Evolutionary conservation across 2,329 filamentous ascomycete species (phyloP).

Genomic region (Sporothrix schenckii): DNA sequence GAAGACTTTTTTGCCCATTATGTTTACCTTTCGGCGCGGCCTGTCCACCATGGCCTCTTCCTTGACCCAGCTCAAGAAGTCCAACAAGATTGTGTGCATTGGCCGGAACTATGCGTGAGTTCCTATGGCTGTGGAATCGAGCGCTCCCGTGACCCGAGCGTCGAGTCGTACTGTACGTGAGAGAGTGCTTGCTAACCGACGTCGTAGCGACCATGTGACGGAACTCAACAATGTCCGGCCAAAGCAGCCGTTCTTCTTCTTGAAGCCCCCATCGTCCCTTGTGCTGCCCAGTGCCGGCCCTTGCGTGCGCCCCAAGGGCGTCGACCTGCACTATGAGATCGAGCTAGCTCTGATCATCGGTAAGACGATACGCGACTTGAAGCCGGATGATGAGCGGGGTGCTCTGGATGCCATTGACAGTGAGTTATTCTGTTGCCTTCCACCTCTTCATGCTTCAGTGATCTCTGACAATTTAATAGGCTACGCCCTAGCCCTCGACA

Average conservation of each 20-base stretch:
- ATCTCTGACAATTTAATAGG: conserved; percentile 50
- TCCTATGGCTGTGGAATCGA: background rate
- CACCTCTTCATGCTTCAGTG: background rate
- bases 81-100: conserved; percentile 77
- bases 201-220: conserved; percentile 78
- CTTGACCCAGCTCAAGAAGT: conserved; percentile 48
- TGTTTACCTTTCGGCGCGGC: conserved; percentile 40
- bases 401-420: conserved; percentile 81
- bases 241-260: conserved; percentile 98
- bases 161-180: background rate
- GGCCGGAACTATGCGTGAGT: conserved; percentile 90
- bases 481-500: conserved; percentile 91
- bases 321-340: conserved; percentile 90
- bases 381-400: conserved; percentile 71
- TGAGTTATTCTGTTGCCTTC: conserved; percentile 45
- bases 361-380: conserved; percentile 74
- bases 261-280: conserved; percentile 89
- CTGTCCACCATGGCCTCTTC: conserved; percentile 45
- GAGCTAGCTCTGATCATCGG: conserved; percentile 90
- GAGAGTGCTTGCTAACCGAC: conserved; percentile 29
- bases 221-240: conserved; percentile 87
- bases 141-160: background rate
- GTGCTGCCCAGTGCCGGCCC: conserved; percentile 77
- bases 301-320: conserved; percentile 78
- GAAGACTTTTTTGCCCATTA: conserved; percentile 22